Percentiles rank a stretch among this genome's conserved stretches.
phyloP scores from a whole-genome alignment of 2,329 filamentous ascomycete genomes.

The Thelonectria discophora region DNA sequence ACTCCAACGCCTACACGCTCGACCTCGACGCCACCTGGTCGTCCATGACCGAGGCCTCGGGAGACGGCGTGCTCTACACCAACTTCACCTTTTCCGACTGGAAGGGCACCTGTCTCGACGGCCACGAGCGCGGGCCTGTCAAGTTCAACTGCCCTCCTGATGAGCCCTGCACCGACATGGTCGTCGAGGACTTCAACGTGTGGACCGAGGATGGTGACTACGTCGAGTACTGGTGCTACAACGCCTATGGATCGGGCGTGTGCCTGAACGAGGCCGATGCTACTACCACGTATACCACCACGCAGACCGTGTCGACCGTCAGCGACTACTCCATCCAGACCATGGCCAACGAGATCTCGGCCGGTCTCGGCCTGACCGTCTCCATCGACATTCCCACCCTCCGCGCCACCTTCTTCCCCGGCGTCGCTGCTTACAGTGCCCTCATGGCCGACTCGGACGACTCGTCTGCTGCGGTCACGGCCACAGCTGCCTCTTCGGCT shows the following conservation, averaged over 20 bases:
- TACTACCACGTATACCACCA: constrained; percentile 25
- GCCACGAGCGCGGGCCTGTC: constrained; percentile 30
- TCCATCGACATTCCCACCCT: constrained; percentile 34
- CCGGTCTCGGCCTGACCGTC: constrained; percentile 27
- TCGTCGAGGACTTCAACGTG: constrained; percentile 32
- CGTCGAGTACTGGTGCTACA: constrained; percentile 31
- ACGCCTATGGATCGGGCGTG: constrained; percentile 31
- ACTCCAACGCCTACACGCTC: constrained; percentile 36
- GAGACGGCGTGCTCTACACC: constrained; percentile 31
- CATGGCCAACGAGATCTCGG: constrained; percentile 30
- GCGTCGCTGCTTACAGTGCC: constrained; percentile 27
- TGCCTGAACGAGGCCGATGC: constrained; percentile 27
- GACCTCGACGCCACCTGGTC: constrained; percentile 34
- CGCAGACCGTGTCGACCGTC: constrained; percentile 26
- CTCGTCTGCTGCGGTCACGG: background rate
- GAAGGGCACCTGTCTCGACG: constrained; percentile 34
- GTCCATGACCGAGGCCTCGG: constrained; percentile 26
- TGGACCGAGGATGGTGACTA: constrained; percentile 26
- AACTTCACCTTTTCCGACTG: constrained; percentile 37
- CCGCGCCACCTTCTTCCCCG: constrained; percentile 26
- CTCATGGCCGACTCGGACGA: constrained; percentile 22
- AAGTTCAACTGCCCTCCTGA: constrained; percentile 35
- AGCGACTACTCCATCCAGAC: constrained; percentile 24
- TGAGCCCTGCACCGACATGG: constrained; percentile 33
- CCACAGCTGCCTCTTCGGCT: background rate